These are phyloP conservation scores for Ramularia collo-cygni DNA, from an alignment of 2,329 filamentous ascomycete genomes.

Conservation along the genomic window DNA sequence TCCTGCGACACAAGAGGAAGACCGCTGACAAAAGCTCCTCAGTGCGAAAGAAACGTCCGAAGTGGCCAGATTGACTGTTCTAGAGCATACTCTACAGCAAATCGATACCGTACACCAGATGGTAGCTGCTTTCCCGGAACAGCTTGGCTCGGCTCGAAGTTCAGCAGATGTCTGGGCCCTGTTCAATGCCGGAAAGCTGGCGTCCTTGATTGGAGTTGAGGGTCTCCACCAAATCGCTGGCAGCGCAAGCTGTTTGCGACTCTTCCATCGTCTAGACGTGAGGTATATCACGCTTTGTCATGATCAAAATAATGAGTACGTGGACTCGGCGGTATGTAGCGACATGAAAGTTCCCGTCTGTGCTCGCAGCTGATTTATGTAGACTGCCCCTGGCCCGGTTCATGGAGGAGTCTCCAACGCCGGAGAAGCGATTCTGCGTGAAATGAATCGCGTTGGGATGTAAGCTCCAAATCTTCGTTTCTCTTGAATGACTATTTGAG, in stretches of 20 bases:
- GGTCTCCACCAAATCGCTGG: conserved; percentile 26
- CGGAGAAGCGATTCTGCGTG: conserved; percentile 25
- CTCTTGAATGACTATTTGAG: background rate
- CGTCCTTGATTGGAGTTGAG: conserved; percentile 36
- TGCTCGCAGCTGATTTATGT: background rate
- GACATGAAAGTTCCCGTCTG: conserved; percentile 29
- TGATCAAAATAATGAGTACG: background rate
- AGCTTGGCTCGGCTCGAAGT: no score
- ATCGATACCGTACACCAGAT: no score
- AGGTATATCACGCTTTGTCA: no score
- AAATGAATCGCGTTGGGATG: conserved; percentile 36
- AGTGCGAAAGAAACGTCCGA: no score
- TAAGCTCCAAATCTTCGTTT: no score
- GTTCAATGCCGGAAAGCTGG: conserved; percentile 24
- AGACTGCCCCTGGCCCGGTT: conserved; percentile 5
- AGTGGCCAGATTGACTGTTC: no score
- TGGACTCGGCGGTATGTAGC: conserved; percentile 15
- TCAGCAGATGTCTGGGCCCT: no score
- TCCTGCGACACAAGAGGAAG: no score
- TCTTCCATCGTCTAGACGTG: no score
- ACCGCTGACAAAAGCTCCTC: no score
- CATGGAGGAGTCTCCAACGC: conserved; percentile 18
- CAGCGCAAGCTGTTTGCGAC: background rate
- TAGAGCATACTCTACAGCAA: no score
- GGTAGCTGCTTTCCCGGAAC: no score